A percentile compares a stretch with the other conserved stretches of the same genome.
These are phyloP conservation scores for Pyricularia sp. DNA, from an alignment of 2,329 filamentous ascomycete species.

Conservation along the genomic window DNA sequence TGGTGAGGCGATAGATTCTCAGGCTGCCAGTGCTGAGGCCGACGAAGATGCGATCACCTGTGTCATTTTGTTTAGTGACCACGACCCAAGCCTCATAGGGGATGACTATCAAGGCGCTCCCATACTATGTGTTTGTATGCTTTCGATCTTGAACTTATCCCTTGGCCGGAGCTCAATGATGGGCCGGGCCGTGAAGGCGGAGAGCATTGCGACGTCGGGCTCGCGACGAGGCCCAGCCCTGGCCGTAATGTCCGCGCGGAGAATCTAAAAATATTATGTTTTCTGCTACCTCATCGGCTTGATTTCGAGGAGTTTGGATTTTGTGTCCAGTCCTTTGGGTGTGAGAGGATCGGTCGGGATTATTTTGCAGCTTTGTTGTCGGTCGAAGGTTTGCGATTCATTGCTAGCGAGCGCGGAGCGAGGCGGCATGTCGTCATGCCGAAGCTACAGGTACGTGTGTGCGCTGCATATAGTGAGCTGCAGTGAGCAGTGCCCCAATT, in stretches of 20 bases:
- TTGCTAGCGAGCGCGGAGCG: neutral
- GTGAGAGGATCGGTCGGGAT: neutral
- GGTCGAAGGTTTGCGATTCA: neutral
- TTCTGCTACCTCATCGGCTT: neutral
- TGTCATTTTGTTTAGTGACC: constrained; percentile 5
- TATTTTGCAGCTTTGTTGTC: neutral
- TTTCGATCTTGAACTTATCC: constrained; percentile 97
- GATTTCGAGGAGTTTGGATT: neutral
- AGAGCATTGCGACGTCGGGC: constrained; percentile 66
- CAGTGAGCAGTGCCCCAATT: neutral
- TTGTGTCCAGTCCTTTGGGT: neutral
- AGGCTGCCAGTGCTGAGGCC: constrained; percentile 84
- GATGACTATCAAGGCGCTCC: neutral
- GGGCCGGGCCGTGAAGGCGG: constrained; percentile 90
- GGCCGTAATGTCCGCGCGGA: neutral
- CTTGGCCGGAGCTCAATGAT: constrained; percentile 94
- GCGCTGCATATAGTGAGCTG: neutral
- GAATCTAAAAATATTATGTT: neutral
- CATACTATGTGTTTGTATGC: constrained; percentile 79
- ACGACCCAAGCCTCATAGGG: neutral
- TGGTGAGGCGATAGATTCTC: constrained; percentile 86
- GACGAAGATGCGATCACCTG: constrained; percentile 82
- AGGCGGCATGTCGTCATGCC: constrained; percentile 1
- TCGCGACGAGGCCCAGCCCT: constrained; percentile 12
- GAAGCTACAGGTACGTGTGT: neutral